Evolutionary conservation across 768 basidiomycete genomes (phyloP).

Genomic region (Russula sp.): DNA sequence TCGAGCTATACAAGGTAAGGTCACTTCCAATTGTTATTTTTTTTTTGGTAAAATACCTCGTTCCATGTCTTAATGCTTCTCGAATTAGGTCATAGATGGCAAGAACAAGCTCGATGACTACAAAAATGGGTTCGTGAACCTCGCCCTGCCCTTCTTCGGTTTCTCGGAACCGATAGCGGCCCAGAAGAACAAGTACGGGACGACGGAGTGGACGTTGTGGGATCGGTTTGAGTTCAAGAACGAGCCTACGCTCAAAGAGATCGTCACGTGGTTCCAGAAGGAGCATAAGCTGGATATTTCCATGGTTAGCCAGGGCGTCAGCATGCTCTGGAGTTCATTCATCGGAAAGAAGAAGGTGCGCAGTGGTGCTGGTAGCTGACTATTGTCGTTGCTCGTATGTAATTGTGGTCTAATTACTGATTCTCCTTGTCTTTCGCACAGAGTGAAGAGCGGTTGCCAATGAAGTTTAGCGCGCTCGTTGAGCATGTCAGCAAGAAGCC

Average conservation of each 20-base stretch:
- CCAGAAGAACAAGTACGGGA: conserved; percentile 81
- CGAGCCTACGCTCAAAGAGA: conserved; percentile 83
- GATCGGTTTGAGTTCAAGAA: conserved; percentile 92
- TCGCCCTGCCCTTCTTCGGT: conserved; percentile 97
- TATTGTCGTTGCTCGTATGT: conserved; percentile 1
- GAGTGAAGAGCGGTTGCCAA: conserved; percentile 82
- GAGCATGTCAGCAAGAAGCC: conserved; percentile 95
- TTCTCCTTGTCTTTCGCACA: conserved; percentile 35
- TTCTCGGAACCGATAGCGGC: conserved; percentile 97
- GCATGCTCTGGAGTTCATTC: conserved; percentile 97
- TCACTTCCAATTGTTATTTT: neutral
- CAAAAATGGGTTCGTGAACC: conserved; percentile 98
- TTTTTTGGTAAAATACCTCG: neutral
- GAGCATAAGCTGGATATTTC: conserved; percentile 83
- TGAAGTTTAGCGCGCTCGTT: conserved; percentile 89
- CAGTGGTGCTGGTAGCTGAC: conserved; percentile 31
- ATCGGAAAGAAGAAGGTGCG: conserved; percentile 88
- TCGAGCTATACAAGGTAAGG: conserved; percentile 93
- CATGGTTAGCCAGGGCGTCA: conserved; percentile 97
- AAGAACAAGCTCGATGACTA: conserved; percentile 92
- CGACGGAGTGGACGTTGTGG: conserved; percentile 96
- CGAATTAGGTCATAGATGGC: conserved; percentile 80
- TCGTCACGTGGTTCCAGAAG: conserved; percentile 79
- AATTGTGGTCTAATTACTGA: neutral
- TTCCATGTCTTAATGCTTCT: neutral